phyloP scores from a whole-genome alignment of 2,329 filamentous ascomycete genomes.

The Hymenoscyphus occultus region DNA sequence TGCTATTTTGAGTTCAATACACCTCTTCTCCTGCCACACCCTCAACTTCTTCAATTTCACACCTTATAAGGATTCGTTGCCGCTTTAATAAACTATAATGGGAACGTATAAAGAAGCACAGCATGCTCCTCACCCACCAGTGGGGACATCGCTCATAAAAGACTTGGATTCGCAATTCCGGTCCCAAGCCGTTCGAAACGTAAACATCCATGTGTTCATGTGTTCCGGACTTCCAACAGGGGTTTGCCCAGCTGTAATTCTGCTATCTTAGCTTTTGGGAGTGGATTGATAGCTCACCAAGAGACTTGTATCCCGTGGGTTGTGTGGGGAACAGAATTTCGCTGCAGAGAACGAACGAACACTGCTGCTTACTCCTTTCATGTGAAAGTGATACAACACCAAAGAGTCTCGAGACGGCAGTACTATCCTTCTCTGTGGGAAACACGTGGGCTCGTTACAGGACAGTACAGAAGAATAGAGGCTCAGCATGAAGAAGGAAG shows the following conservation, averaged over 20 bases:
- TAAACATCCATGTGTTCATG: neutral
- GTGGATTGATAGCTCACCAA: neutral
- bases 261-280: neutral
- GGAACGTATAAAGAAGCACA: neutral
- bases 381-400: neutral
- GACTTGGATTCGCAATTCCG: constrained; percentile 2
- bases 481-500: neutral
- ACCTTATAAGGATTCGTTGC: neutral
- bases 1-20: neutral
- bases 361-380: neutral
- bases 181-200: neutral
- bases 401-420: neutral
- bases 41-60: neutral
- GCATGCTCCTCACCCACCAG: neutral
- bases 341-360: neutral
- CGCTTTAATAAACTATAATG: neutral
- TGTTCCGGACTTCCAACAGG: neutral
- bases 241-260: neutral
- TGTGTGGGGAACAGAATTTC: neutral
- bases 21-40: neutral
- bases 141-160: neutral
- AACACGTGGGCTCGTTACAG: neutral
- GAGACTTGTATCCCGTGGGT: neutral
- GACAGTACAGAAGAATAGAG: neutral
- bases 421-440: neutral